A percentile compares a stretch with the other conserved stretches of the same genome.
These are phyloP conservation scores for Flaveria ramosissima DNA, from an alignment of 129 eudicot genomes.

Conservation along the genomic window DNA sequence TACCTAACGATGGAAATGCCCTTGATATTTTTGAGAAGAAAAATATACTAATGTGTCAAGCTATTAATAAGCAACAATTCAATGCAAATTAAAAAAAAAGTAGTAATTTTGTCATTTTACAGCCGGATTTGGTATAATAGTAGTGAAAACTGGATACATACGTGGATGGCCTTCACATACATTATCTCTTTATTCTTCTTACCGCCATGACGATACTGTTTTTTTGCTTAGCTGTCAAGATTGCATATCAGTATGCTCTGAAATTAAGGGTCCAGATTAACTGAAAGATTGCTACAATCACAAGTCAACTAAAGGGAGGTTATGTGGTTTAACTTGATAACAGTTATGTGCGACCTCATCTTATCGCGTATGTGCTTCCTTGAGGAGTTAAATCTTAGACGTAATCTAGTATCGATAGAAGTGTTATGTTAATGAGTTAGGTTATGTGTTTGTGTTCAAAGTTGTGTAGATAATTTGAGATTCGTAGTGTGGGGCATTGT, in stretches of 20 bases:
- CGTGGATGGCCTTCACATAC: neutral
- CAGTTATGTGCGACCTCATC: neutral
- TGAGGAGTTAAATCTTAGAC: neutral
- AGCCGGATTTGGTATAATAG: neutral
- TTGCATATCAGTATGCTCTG: slow-evolving; percentile 16
- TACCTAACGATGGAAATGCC: neutral
- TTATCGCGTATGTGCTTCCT: slow-evolving; percentile 12
- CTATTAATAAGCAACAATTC: no score
- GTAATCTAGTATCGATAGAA: slow-evolving; percentile 13
- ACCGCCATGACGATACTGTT: neutral
- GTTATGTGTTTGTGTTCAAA: slow-evolving; percentile 14
- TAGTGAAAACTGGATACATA: neutral
- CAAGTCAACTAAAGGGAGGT: slow-evolving; percentile 10
- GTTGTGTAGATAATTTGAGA: slow-evolving; percentile 24
- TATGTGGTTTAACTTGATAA: slow-evolving; percentile 8
- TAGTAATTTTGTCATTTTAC: neutral
- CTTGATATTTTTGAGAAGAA: neutral
- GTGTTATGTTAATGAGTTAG: slow-evolving; percentile 19
- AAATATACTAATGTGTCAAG: neutral
- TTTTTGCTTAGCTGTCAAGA: neutral
- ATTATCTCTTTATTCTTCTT: neutral
- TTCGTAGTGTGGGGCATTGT: neutral
- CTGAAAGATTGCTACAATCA: slow-evolving; percentile 16
- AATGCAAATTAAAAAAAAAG: neutral
- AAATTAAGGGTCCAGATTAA: slow-evolving; percentile 17